These are phyloP conservation scores for Smittium culicis DNA, from an alignment of 371 early-diverging fungal genomes.

Conservation along the genomic window DNA sequence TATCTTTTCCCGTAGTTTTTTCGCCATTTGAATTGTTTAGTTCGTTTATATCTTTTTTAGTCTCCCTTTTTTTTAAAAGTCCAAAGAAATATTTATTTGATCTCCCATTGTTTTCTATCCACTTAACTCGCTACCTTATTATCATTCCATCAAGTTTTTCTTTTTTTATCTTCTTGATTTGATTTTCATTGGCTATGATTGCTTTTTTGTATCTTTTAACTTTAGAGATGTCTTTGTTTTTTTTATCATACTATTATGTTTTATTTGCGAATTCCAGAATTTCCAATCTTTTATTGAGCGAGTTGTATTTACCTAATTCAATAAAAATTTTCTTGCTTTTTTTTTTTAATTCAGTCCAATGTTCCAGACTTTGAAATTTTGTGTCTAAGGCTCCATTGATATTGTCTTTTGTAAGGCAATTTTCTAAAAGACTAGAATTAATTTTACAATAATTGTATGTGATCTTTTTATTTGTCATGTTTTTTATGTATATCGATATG, in stretches of 20 bases:
- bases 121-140: neutral
- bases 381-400: neutral
- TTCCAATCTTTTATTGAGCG: neutral
- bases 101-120: conserved; percentile 2
- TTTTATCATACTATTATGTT: neutral
- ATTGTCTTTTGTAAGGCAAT: neutral
- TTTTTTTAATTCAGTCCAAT: neutral
- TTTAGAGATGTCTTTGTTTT: neutral
- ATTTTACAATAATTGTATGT: neutral
- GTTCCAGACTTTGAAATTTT: neutral
- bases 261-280: neutral
- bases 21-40: neutral
- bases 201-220: neutral
- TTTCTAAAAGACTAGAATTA: neutral
- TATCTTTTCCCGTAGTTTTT: neutral
- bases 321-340: neutral
- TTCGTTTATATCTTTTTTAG: conserved; percentile 2
- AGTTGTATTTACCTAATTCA: neutral
- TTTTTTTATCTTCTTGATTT: neutral
- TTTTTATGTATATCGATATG: neutral
- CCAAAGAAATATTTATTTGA: conserved; percentile 10
- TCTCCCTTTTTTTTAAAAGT: neutral
- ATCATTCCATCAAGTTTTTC: neutral
- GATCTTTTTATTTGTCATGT: neutral
- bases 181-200: neutral